These are phyloP conservation scores for Salvia sclarea DNA, from an alignment of 305 asterid species.

Conservation along the genomic window DNA sequence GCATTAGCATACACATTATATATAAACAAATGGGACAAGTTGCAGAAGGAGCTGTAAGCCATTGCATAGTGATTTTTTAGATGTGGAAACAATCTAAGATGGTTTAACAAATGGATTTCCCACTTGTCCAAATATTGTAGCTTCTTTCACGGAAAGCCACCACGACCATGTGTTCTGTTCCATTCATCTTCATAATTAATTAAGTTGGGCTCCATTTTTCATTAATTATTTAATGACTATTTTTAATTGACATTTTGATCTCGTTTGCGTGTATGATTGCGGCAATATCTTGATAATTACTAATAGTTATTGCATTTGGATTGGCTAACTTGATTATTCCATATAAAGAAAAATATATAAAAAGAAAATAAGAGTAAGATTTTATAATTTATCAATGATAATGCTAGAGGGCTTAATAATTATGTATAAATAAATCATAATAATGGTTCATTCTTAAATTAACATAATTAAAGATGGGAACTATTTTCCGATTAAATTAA, in stretches of 20 bases:
- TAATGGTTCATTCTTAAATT: not conserved
- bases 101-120: conserved; percentile 4
- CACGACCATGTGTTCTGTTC: conserved; percentile 4
- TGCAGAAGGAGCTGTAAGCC: conserved; percentile 25
- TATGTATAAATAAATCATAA: not conserved
- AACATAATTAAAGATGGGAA: too few species aligned
- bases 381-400: not conserved
- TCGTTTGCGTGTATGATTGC: not conserved
- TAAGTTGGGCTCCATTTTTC: conserved; percentile 3
- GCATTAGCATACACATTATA: conserved; percentile 6
- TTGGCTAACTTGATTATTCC: not conserved
- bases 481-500: too few species aligned
- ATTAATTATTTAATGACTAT: not conserved
- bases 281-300: not conserved
- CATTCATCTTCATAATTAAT: not conserved
- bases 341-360: not conserved
- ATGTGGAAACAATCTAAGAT: conserved; percentile 16
- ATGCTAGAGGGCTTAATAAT: not conserved
- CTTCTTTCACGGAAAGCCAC: conserved; percentile 13
- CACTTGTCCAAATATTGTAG: conserved; percentile 12
- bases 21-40: conserved; percentile 15
- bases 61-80: conserved; percentile 10
- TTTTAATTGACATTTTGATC: not conserved
- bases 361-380: not conserved
- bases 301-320: not conserved